Evolutionary conservation across 1,139 yeast genomes (phyloP), one percentile per base, ranked within the genome.

Genomic region (Hanseniaspora uvarum): DNA sequence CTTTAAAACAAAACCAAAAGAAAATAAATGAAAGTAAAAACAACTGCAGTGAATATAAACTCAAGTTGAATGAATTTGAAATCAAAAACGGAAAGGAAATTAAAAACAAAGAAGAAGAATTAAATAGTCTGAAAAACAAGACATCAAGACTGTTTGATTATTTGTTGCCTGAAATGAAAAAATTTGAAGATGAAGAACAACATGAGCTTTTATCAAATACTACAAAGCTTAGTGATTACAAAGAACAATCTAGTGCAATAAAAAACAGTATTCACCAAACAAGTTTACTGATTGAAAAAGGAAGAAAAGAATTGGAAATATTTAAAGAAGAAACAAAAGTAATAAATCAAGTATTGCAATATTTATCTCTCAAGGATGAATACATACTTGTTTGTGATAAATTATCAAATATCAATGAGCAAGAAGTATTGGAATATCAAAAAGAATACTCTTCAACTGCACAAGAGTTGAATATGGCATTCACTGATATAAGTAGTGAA

Each of bases 401-500:
- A 39, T 72, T 80, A 1, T 58, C 56, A 0, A 66, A 68, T 10
- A 66, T 81, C 16, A 76, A 85, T 62, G 67, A 74, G 1, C 75
- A 73, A 39, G 75, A 81, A 61, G 96, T 96, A 0, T 83, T 80
- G 58, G 68, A 70, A 2, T 78, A 80, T 56, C 74, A 85, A 59
- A 79, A 77, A 2, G 74, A 75, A 57, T 92, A 83, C 63, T 83
- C 86, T 58, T 69, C 72, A 24, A 76, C 79, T 54, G 77, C 92
- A 1, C 68, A 70, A 47, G 60, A 65, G 21, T 69, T 92, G 39
- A 76, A 92, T 55, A 72, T 72, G 11, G 67, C 71, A 39, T 78
- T 82, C 53, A 74, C 86, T 8, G 68, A 68, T 11, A 68, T 86
- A 50, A 83, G 82, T 57, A 74, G 89, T 0, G 77, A 78, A 51